Conservation (phyloP, 2,329 filamentous ascomycete genomes). For the Pestalotiopsis sp. region DNA sequence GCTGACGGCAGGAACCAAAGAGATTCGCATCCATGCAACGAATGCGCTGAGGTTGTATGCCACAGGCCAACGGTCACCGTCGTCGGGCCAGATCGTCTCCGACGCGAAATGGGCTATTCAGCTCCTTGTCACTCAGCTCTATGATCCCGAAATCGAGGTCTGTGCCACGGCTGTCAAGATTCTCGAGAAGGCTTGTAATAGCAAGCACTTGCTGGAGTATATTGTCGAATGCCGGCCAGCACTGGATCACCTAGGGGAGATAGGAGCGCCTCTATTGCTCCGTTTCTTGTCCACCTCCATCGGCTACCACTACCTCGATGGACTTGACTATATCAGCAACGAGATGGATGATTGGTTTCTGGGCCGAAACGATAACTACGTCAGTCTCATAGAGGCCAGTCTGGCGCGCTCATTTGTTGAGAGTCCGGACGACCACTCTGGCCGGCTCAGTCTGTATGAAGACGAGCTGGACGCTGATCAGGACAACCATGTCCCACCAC, state of each 20-base stretch:
- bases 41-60: constrained; percentile 87
- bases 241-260: constrained; percentile 93
- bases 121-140: constrained; percentile 94
- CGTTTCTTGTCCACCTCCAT: constrained; percentile 95
- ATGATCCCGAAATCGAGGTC: constrained; percentile 95
- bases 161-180: constrained; percentile 97
- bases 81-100: constrained; percentile 45
- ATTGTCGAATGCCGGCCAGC: constrained; percentile 95
- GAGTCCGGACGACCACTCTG: constrained; percentile 58
- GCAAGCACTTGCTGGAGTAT: constrained; percentile 87
- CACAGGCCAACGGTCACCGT: constrained; percentile 49
- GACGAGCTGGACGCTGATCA: constrained; percentile 56
- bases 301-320: constrained; percentile 95
- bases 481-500: constrained; percentile 78
- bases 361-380: constrained; percentile 94
- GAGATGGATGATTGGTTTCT: constrained; percentile 99
- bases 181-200: constrained; percentile 94
- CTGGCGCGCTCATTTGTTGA: constrained; percentile 82
- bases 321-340: constrained; percentile 96
- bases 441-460: constrained; percentile 60
- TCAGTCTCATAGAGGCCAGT: constrained; percentile 92
- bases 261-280: constrained; percentile 87
- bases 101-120: constrained; percentile 96
- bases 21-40: constrained; percentile 88
- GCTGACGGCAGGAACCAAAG: constrained; percentile 86